These are phyloP conservation scores for Schwanniomyces yamadae DNA, from an alignment of 805 yeast species.

Conservation along the genomic window DNA sequence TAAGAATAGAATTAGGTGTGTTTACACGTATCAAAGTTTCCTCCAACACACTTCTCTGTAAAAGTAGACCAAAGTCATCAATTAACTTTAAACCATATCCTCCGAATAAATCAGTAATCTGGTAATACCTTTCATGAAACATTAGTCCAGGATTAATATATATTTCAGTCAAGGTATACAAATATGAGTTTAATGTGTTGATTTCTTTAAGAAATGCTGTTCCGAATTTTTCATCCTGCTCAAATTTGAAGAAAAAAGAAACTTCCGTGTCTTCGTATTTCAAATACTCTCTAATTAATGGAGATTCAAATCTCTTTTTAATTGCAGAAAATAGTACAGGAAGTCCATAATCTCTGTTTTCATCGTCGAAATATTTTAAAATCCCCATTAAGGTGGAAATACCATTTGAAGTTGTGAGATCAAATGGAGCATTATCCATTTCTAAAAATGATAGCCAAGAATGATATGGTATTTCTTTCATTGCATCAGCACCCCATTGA, in stretches of 20 bases:
- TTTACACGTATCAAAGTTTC: constrained; percentile 51
- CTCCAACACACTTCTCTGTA: constrained; percentile 54
- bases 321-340: constrained; percentile 36
- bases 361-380: constrained; percentile 56
- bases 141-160: constrained; percentile 54
- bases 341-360: constrained; percentile 48
- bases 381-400: constrained; percentile 53
- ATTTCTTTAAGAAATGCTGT: constrained; percentile 35
- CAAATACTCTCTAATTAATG: constrained; percentile 31
- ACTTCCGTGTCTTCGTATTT: constrained; percentile 22
- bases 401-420: constrained; percentile 55
- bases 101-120: constrained; percentile 42
- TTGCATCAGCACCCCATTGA: constrained; percentile 43
- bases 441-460: constrained; percentile 50
- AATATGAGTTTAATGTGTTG: constrained; percentile 41
- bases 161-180: constrained; percentile 55
- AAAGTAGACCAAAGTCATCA: constrained; percentile 42
- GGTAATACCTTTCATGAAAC: constrained; percentile 44
- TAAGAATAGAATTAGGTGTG: constrained; percentile 48
- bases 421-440: constrained; percentile 58
- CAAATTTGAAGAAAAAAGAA: constrained; percentile 40
- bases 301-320: constrained; percentile 23
- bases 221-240: constrained; percentile 22
- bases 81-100: constrained; percentile 42
- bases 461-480: constrained; percentile 37